phyloP scores from a whole-genome alignment of 148 eudicot species.

The Amaranthus cruentus region DNA sequence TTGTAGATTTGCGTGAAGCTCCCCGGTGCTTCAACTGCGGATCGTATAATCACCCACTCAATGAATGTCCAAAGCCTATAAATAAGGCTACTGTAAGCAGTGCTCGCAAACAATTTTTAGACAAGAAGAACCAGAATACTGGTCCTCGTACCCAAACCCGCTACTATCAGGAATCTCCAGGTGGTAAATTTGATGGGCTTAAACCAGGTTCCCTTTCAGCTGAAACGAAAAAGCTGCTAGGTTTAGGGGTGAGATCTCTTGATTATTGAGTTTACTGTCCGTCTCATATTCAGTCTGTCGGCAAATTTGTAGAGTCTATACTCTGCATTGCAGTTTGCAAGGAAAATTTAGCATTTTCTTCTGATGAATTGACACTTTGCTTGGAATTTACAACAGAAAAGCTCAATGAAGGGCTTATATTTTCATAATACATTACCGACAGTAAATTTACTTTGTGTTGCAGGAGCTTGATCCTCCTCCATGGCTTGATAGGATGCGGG shows the following conservation, averaged over 20 bases:
- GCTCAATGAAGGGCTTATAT: neutral
- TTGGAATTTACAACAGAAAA: neutral
- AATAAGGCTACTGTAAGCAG: constrained; percentile 35
- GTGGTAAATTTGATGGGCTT: constrained; percentile 49
- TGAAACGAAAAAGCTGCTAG: constrained; percentile 40
- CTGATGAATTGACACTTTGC: no score
- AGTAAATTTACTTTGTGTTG: neutral
- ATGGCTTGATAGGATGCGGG: constrained; percentile 59
- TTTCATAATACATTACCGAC: neutral
- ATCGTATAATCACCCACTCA: constrained; percentile 46
- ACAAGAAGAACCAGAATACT: constrained; percentile 30
- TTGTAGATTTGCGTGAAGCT: constrained; percentile 35
- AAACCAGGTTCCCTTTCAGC: constrained; percentile 42
- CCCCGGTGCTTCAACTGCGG: constrained; percentile 52
- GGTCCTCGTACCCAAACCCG: constrained; percentile 38
- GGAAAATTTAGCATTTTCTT: no score
- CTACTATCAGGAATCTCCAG: constrained; percentile 45
- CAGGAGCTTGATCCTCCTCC: constrained; percentile 70
- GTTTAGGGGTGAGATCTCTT: constrained; percentile 35
- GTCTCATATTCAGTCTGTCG: neutral
- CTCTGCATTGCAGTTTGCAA: no score
- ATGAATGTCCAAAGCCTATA: constrained; percentile 42
- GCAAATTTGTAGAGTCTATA: neutral
- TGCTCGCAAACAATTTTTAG: constrained; percentile 40
- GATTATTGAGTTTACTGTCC: neutral